Conservation (phyloP, 2,329 filamentous ascomycete genomes). For the Pseudopithomyces chartarum region DNA sequence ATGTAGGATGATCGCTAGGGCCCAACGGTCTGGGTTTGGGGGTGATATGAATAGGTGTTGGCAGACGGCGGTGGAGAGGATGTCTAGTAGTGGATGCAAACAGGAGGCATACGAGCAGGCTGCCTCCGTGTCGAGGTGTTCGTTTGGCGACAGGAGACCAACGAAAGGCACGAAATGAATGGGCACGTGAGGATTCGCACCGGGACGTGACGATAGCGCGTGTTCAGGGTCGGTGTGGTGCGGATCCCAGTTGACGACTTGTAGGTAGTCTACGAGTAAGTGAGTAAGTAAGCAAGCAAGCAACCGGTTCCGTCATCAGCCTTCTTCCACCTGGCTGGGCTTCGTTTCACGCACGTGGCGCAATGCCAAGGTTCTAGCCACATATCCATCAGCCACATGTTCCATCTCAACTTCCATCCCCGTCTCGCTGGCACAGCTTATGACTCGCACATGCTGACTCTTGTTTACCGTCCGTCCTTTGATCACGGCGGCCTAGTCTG, state of each 20-base stretch:
- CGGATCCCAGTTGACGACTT: not conserved
- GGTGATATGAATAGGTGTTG: not conserved
- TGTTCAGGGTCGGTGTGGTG: slow-evolving; percentile 1
- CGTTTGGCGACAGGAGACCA: not conserved
- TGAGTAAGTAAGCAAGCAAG: not conserved
- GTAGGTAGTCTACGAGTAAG: not conserved
- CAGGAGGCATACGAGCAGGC: slow-evolving; percentile 13
- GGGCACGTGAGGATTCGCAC: not conserved
- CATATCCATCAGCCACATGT: not conserved
- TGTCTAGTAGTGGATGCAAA: slow-evolving; percentile 2
- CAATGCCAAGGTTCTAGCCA: slow-evolving; percentile 8
- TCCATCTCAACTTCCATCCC: not conserved
- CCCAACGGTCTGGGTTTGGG: not conserved
- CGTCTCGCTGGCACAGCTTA: not conserved
- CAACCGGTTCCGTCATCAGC: slow-evolving; percentile 12
- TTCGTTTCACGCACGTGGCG: slow-evolving; percentile 9
- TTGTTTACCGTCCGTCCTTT: not conserved
- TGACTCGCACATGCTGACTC: not conserved
- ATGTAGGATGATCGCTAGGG: slow-evolving; percentile 1
- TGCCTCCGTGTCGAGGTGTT: not conserved
- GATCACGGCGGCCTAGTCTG: not conserved
- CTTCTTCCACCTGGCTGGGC: not conserved
- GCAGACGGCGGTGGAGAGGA: not conserved
- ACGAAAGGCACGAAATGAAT: not conserved
- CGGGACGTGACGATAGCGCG: slow-evolving; percentile 9